These are phyloP conservation scores for Mycena rebaudengoi DNA, from an alignment of 768 basidiomycete species.

Conservation along the genomic window DNA sequence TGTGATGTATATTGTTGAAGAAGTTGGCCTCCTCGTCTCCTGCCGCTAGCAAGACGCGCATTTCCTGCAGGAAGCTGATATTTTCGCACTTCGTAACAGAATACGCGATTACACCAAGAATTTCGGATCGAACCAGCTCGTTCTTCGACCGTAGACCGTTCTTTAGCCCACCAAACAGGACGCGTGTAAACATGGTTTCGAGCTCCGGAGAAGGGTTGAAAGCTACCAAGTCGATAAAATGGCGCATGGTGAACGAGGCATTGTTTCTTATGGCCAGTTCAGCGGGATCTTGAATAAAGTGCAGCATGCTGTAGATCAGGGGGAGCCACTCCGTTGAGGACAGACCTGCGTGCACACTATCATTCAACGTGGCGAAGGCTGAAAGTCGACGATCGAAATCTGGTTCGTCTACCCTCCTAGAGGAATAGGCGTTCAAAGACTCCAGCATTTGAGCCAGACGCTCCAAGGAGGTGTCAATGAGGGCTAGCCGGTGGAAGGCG, in stretches of 20 bases:
- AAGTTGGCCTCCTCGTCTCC: conserved; percentile 96
- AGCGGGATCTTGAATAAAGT: conserved; percentile 87
- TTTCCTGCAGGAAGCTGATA: conserved; percentile 73
- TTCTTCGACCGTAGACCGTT: conserved; percentile 80
- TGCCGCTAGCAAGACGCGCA: conserved; percentile 80
- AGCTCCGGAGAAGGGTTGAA: conserved; percentile 50
- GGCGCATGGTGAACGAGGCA: conserved; percentile 77
- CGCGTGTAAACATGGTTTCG: conserved; percentile 65
- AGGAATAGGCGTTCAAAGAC: conserved; percentile 86
- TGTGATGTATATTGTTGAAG: conserved; percentile 95
- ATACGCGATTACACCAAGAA: conserved; percentile 80
- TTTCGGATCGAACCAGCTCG: conserved; percentile 88
- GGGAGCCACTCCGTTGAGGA: conserved; percentile 78
- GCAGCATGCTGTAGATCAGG: conserved; percentile 81
- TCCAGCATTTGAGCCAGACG: conserved; percentile 63
- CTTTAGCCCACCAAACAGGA: conserved; percentile 82
- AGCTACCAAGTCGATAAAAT: conserved; percentile 75
- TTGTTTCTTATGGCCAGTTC: conserved; percentile 89
- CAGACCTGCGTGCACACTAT: conserved; percentile 60
- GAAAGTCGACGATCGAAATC: conserved; percentile 88
- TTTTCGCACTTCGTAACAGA: conserved; percentile 72
- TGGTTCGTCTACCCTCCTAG: conserved; percentile 85
- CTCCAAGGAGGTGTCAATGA: conserved; percentile 55
- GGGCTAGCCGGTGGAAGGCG: conserved; percentile 63
- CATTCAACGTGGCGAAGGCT: conserved; percentile 82